phyloP scores from a whole-genome alignment of 2,329 filamentous ascomycete genomes.

The Xylariaceae sp. region DNA sequence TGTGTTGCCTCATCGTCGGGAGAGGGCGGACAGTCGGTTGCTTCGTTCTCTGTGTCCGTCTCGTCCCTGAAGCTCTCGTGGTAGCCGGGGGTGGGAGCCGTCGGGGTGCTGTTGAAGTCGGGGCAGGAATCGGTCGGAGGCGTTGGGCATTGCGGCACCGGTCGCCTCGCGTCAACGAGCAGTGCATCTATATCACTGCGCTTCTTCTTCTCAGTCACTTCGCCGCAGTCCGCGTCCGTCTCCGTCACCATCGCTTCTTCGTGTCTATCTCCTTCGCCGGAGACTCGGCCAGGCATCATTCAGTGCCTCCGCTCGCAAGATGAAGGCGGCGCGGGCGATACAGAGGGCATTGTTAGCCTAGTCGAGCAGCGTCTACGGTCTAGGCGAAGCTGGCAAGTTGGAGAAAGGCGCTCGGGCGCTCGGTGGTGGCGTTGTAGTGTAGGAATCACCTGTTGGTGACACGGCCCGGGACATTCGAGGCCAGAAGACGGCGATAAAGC shows the following conservation, averaged over 20 bases:
- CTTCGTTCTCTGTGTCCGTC: slow-evolving; percentile 3
- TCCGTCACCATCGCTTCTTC: not conserved
- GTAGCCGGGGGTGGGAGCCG: not conserved
- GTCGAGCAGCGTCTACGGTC: not conserved
- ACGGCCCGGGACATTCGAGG: not conserved
- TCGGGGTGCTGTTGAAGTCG: slow-evolving; percentile 14
- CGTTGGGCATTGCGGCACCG: slow-evolving; percentile 18
- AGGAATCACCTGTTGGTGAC: not conserved
- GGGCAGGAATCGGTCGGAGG: slow-evolving; percentile 19
- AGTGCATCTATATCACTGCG: not conserved
- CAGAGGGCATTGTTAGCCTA: slow-evolving; percentile 11
- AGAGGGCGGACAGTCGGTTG: slow-evolving; percentile 1
- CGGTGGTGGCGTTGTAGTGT: too few relatives aligned
- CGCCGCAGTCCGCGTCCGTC: not conserved
- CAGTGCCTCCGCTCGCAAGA: slow-evolving; percentile 5
- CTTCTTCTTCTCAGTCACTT: not conserved
- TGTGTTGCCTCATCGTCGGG: slow-evolving; percentile 8
- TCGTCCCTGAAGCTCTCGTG: not conserved
- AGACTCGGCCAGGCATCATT: slow-evolving; percentile 17
- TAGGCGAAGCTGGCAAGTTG: not conserved
- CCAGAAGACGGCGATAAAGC: not conserved
- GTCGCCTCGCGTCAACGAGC: not conserved
- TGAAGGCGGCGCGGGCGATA: not conserved
- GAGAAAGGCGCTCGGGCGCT: too few relatives aligned
- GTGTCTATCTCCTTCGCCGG: slow-evolving; percentile 6